Base-by-base conservation (phyloP, 768 basidiomycete species). In the Leccinellum albellum region DNA sequence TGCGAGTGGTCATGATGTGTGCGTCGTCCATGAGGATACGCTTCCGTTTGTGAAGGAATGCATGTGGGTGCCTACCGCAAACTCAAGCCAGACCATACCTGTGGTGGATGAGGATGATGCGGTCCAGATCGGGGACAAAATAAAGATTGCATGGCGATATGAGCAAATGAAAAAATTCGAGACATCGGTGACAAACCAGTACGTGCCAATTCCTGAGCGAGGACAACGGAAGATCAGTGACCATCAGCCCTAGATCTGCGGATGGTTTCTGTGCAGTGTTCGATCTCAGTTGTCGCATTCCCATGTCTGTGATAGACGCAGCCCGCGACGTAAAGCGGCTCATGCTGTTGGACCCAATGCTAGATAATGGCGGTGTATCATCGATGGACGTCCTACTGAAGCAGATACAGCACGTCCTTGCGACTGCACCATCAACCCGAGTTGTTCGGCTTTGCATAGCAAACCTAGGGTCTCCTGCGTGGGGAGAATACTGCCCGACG, bases 61-160 rank as follows among this genome's bases (percentile, higher is more conserved):
- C 66, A 94, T 97, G 90, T 97, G 94, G 93, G 70, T 78, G 50
- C 80, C 87, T 17, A 55, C 46, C 10, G 61, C 59, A 24, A 55
- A 54, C 20, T 42, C 64, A 32, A 50, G 28, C 31, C 54, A 58
- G 21, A 50, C 56, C 23, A 53, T 58, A n/a, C 58, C 64, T 14
- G 23, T 56, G 10, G 51, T 51, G 28, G 78, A 79, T 42, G 74
- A 77, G 33, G 65, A 57, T 29, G 65, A 62, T 32, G 61, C 61
- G n/a, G 67, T 68, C 13, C 78, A 78, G 61, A 67, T 64, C 33
- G 80, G 75, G 42, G 78, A 83, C 26, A 86, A 85, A 64, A 89
- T 95, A 61, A 96, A 90, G 76, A 98, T 99, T 64, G 97, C 97
- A 29, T 99, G 97, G 91, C 82, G 97, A 67, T 99, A 99, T 72